Conservation (phyloP, 257 asterid genomes). For the Leptodermis oblonga region DNA sequence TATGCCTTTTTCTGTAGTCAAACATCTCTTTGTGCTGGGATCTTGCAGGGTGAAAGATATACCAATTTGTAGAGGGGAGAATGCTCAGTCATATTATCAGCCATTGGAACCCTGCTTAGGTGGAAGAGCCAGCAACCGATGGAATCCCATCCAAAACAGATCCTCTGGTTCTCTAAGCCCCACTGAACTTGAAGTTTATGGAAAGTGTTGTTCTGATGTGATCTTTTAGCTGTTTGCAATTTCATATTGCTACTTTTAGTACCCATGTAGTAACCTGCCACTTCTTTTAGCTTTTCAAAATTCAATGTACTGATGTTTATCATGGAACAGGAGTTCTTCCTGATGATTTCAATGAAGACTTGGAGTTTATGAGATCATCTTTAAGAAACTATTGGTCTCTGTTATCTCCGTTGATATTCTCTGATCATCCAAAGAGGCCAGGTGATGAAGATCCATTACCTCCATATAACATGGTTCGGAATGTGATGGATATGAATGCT, state of each 20-base stretch:
- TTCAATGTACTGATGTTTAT: background rate
- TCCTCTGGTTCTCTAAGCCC: conserved; percentile 44
- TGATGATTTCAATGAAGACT: conserved; percentile 70
- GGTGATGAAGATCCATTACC: conserved; percentile 94
- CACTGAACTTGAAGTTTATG: conserved; percentile 60
- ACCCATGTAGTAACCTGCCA: background rate
- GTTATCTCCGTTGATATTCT: conserved; percentile 91
- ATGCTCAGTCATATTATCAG: conserved; percentile 62
- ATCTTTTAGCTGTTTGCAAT: background rate
- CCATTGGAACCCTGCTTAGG: conserved; percentile 67
- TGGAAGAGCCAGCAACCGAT: conserved; percentile 64
- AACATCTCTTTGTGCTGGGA: conserved; percentile 12
- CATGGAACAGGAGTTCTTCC: conserved; percentile 52
- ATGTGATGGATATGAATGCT: conserved; percentile 96
- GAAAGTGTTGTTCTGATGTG: conserved; percentile 34
- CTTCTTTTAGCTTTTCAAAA: conserved; percentile 5
- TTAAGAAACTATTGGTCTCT: conserved; percentile 86
- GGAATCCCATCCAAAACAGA: conserved; percentile 73
- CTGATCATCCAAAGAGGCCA: conserved; percentile 98
- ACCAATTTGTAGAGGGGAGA: conserved; percentile 78
- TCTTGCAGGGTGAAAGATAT: conserved; percentile 41
- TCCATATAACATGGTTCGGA: conserved; percentile 89
- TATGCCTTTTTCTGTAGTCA: background rate
- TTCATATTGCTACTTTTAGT: background rate
- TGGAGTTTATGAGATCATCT: conserved; percentile 70